phyloP scores from a whole-genome alignment of 78 protist genomes.

The Neovahlkampfia damariscottae region DNA sequence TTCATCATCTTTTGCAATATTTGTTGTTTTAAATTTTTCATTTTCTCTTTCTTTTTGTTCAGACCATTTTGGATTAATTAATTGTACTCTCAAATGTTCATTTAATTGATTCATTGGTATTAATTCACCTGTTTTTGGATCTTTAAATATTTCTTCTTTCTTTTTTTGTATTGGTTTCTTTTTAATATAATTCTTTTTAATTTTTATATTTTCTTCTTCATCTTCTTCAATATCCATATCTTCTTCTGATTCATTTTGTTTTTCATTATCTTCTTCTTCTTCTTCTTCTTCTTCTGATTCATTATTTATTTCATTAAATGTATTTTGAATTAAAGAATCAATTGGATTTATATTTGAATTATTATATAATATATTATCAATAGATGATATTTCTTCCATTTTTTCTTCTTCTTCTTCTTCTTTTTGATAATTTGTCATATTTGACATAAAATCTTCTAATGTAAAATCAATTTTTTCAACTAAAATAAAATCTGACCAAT shows the following conservation, averaged over 20 bases:
- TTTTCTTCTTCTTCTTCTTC: no score
- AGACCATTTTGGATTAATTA: background rate
- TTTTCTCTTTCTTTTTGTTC: background rate
- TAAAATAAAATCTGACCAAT: background rate
- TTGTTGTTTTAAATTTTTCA: background rate
- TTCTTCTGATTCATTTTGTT: background rate
- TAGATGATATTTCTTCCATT: background rate
- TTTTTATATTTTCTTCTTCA: background rate
- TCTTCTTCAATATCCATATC: background rate
- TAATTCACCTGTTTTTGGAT: background rate
- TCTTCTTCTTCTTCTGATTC: no score
- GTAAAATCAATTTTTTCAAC: conserved; percentile 9
- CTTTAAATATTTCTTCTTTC: background rate
- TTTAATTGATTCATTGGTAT: background rate
- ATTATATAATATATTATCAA: background rate
- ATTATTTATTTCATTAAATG: no score
- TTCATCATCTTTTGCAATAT: background rate
- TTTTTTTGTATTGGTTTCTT: background rate
- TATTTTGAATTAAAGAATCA: no score
- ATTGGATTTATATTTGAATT: no score
- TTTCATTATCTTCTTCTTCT: background rate
- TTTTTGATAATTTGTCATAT: no score
- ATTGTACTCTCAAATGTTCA: background rate
- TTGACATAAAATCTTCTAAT: no score
- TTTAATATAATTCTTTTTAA: background rate